Base-by-base conservation (phyloP, 1,284 basidiomycete genomes). In the Tylopilus sp. region DNA sequence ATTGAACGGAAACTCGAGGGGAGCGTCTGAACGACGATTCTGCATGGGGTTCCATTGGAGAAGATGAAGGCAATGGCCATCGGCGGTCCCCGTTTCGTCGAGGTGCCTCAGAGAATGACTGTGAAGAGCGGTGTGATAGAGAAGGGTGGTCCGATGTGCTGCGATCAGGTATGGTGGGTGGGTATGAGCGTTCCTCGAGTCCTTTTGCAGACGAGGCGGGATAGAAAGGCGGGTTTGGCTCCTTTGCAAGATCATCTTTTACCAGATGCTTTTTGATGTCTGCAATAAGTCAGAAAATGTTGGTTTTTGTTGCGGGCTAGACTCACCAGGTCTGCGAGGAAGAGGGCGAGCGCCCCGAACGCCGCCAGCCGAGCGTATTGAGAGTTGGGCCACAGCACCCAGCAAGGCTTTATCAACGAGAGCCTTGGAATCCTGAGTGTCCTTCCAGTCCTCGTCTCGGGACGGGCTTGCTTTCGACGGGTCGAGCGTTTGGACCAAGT, bases 401-500 rank as follows among this genome's bases (percentile, higher is more conserved):
- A 32, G 53, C 19, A 44, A 36, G 12, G 33, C 10, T 33, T 72
- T 69, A 53, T 65, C 57, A 33, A 58, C 32, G 41, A 67, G 44
- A 41, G 36, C 29, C 26, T 49, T 62, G 24, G 64, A 61, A 36
- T 74, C 62, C 47, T 67, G 72, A 24, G 26, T n/a, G 56, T 69
- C 67, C 10, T 64, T 67, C 55, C 64, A 58, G 12, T 62, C 65
- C 72, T 53, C 75, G 72, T 64, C 79, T 71, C 55, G 76, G 73
- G 70, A 65, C 65, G 59, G 72, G 60, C 64, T 53, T 56, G 57
- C 67, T 33, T 70, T 76, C 58, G 65, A 60, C 19, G 54, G 60
- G 64, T 74, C 70, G 41, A 77, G 74, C 36, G 79, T 75, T 33
- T 86, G 78, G 15, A 85, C 33, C 10, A 49, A 13, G 2, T 83